Evolutionary conservation across 2,329 filamentous ascomycete genomes (phyloP).

Genomic region (Fusarium guadeloupense): DNA sequence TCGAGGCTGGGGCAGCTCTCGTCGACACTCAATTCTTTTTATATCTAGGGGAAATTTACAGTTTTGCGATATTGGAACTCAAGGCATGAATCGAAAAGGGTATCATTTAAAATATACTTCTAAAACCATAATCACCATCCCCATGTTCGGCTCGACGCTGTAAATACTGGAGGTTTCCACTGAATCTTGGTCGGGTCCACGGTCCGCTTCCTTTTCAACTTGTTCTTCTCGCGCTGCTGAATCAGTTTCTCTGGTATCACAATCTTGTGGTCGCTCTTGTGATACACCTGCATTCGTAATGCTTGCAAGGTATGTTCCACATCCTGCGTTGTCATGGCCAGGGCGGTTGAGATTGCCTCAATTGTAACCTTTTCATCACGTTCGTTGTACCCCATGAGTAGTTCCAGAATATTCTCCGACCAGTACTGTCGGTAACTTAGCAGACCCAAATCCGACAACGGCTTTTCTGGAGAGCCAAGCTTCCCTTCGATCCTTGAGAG

Average conservation of each 20-base stretch:
- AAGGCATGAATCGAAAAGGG: constrained; percentile 6
- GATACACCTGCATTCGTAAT: constrained; percentile 93
- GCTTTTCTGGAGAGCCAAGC: constrained; percentile 95
- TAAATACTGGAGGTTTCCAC: constrained; percentile 97
- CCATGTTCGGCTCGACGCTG: constrained; percentile 89
- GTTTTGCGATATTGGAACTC: too few relatives aligned
- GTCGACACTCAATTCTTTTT: too few relatives aligned
- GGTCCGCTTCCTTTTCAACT: constrained; percentile 76
- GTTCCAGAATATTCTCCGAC: constrained; percentile 92
- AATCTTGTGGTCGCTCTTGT: constrained; percentile 96
- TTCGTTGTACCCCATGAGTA: constrained; percentile 78
- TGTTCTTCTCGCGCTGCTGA: constrained; percentile 80
- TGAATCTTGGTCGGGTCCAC: constrained; percentile 83
- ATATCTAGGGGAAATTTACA: too few relatives aligned
- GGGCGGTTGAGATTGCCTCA: constrained; percentile 78
- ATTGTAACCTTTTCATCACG: constrained; percentile 80
- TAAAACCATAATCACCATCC: constrained; percentile 74
- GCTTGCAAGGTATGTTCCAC: constrained; percentile 95
- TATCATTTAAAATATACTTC: constrained; percentile 31
- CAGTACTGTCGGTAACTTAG: constrained; percentile 97
- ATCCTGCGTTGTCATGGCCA: constrained; percentile 97
- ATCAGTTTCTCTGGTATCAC: constrained; percentile 88
- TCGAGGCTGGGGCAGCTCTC: constrained; percentile 16
- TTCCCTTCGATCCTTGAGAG: constrained; percentile 95
- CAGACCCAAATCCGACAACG: constrained; percentile 90